Conservation (phyloP, 371 early-diverging fungal genomes). For the Mortierella sp. region DNA sequence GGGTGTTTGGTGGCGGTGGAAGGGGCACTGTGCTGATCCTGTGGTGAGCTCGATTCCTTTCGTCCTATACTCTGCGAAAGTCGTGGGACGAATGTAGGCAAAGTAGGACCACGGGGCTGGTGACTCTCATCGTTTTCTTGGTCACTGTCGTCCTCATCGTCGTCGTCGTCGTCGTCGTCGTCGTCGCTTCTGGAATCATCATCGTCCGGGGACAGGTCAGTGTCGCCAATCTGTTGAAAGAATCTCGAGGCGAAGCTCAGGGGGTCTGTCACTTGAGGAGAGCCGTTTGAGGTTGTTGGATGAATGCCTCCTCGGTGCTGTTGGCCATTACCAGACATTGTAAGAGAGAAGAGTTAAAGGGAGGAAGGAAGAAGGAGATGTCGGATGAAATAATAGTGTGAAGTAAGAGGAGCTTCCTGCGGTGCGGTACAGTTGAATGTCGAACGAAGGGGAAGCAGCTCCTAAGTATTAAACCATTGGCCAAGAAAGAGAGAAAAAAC, state of each 20-base stretch:
- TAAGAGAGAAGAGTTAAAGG: not conserved
- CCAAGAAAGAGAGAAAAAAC: not conserved
- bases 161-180: slow-evolving; percentile 28
- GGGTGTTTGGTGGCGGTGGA: slow-evolving; percentile 16
- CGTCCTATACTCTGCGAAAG: too few relatives aligned
- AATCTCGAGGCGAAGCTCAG: slow-evolving; percentile 52
- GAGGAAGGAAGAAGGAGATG: not conserved
- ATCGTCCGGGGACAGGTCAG: slow-evolving; percentile 27
- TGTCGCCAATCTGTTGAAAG: slow-evolving; percentile 52
- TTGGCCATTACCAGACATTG: slow-evolving; percentile 20
- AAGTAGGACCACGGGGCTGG: not conserved
- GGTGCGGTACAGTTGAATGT: slow-evolving; percentile 3
- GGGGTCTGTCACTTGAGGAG: slow-evolving; percentile 39
- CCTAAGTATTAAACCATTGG: not conserved
- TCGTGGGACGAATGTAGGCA: not conserved
- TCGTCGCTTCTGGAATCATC: slow-evolving; percentile 40
- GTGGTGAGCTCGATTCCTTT: not conserved
- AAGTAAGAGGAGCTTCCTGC: not conserved
- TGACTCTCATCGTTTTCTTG: not conserved
- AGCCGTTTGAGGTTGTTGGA: slow-evolving; percentile 4
- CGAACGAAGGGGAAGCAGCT: not conserved
- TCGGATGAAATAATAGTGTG: not conserved
- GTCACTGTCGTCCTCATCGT: slow-evolving; percentile 20
- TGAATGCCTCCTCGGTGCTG: slow-evolving; percentile 4
- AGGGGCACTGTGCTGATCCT: not conserved